Evolutionary conservation across 1,284 basidiomycete species (phyloP), one percentile per base, ranked within the genome.

Genomic region (Microbotryum saponariae): DNA sequence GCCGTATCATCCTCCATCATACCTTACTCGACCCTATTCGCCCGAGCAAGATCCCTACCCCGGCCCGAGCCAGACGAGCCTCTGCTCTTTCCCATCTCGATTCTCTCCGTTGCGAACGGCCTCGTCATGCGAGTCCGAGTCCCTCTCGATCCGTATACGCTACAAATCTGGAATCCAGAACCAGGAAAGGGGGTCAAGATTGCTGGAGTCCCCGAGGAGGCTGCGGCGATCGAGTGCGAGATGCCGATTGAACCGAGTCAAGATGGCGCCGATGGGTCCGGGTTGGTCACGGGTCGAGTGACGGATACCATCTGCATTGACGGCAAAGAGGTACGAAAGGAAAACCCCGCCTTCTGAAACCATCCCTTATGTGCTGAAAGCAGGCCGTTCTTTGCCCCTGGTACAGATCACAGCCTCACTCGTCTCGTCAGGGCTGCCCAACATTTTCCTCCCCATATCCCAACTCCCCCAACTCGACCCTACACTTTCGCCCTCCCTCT

Each of bases 41-140:
- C 51, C 51, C 62, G 68, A 7, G 46, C 66, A 0, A 57, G 58
- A 18, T 23, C 48, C 7, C 47, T 61, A 6, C 50, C 52, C 3
- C 47, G 37, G 6, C 53, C 57, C 0, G 12, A 37, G 7, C 10
- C 25, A 8, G 25, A 31, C 25, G 48, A 50, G 6, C 58, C 14
- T 45, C 37, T 69, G 47, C 33, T 62, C 23, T 56, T 67, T 23
- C 68, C 65, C 3, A 46, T 69, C 9, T 61, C 61, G 31, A 64
- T 69, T 50, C 59, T 69, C 2, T 65, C 63, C 7, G 65, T 65
- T 3, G 63, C 61, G 16, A 65, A 67, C 54, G 63, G 67, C 48
- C 48, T 50, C 4, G 25, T 69, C 44, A 60, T 69, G 59, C 59
- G 56, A 4, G 66, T 64, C 2, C 21, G 62, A 6, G 60, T 69